Evolutionary conservation across 176 grass and related monocot species (phyloP).

Genomic region (Secale cereale): DNA sequence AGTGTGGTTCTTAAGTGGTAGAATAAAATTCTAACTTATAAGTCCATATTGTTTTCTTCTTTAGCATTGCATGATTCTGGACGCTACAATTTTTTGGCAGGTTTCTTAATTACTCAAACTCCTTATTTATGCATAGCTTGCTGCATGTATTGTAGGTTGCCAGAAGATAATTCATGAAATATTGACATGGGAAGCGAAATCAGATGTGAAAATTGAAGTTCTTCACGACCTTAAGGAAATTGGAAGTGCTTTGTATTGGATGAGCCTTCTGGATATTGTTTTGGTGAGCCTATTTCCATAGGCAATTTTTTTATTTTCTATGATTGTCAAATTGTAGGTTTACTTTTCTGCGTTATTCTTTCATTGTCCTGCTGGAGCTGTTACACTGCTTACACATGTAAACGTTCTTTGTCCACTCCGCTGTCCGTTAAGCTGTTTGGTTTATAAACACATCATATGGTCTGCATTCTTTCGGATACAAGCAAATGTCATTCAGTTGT

Average conservation of each 20-base stretch:
- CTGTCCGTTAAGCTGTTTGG: neutral
- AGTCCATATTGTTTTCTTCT: conserved; percentile 4
- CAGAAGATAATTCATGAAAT: conserved; percentile 97
- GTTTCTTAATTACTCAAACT: neutral
- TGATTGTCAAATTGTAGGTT: neutral
- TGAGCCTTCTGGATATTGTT: conserved; percentile 95
- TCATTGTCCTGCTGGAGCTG: conserved; percentile 1
- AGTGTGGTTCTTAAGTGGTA: neutral
- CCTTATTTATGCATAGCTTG: conserved; percentile 1
- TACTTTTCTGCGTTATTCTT: neutral
- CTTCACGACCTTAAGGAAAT: conserved; percentile 93
- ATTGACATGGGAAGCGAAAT: conserved; percentile 88
- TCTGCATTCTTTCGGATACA: neutral
- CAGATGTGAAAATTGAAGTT: conserved; percentile 81
- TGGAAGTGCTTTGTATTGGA: conserved; percentile 97
- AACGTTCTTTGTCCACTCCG: conserved; percentile 22
- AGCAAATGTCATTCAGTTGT: neutral
- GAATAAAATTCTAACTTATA: neutral
- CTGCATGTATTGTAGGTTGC: conserved; percentile 62
- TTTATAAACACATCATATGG: neutral
- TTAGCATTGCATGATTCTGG: neutral
- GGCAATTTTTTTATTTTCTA: neutral
- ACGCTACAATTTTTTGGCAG: neutral
- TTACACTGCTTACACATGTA: neutral
- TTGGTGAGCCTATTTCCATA: conserved; percentile 52